phyloP scores from a whole-genome alignment of 805 yeast genomes.

The Kurtzmaniella cleridarum region DNA sequence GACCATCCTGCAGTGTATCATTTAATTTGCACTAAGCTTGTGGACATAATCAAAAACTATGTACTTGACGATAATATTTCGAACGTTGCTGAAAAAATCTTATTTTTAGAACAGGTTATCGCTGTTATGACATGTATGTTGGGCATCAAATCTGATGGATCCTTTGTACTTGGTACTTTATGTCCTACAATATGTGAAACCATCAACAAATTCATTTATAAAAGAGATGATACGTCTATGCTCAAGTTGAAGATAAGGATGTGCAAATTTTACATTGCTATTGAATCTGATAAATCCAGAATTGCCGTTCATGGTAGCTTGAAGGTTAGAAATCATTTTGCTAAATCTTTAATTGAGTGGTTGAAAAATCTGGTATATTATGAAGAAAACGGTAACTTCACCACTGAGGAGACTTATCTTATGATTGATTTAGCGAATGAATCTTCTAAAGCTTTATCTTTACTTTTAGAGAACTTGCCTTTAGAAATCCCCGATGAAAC shows the following conservation, averaged over 20 bases:
- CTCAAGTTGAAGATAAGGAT: slow-evolving; percentile 39
- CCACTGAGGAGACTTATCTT: slow-evolving; percentile 39
- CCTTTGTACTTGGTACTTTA: slow-evolving; percentile 27
- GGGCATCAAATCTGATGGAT: slow-evolving; percentile 26
- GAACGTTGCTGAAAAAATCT: slow-evolving; percentile 23
- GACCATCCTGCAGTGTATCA: slow-evolving; percentile 54
- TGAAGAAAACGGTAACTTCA: slow-evolving; percentile 15
- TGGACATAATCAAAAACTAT: slow-evolving; percentile 28
- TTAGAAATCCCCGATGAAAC: slow-evolving; percentile 56
- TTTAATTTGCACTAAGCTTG: slow-evolving; percentile 42
- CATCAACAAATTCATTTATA: slow-evolving; percentile 22
- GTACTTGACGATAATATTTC: slow-evolving; percentile 14
- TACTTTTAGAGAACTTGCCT: slow-evolving; percentile 50
- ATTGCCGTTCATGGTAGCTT: slow-evolving; percentile 41
- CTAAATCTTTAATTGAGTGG: slow-evolving; percentile 48
- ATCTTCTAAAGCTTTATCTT: slow-evolving; percentile 52
- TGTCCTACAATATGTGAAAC: slow-evolving; percentile 25
- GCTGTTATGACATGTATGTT: slow-evolving; percentile 40
- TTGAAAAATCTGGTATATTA: slow-evolving; percentile 45
- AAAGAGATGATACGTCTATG: slow-evolving; percentile 23
- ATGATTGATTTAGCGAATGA: slow-evolving; percentile 61
- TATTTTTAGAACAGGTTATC: slow-evolving; percentile 46
- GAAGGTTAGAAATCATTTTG: slow-evolving; percentile 41
- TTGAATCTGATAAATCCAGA: slow-evolving; percentile 27
- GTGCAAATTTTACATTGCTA: slow-evolving; percentile 31